These are phyloP conservation scores for Lablab purpureus DNA, from an alignment of 306 rosid species.

Conservation along the genomic window DNA sequence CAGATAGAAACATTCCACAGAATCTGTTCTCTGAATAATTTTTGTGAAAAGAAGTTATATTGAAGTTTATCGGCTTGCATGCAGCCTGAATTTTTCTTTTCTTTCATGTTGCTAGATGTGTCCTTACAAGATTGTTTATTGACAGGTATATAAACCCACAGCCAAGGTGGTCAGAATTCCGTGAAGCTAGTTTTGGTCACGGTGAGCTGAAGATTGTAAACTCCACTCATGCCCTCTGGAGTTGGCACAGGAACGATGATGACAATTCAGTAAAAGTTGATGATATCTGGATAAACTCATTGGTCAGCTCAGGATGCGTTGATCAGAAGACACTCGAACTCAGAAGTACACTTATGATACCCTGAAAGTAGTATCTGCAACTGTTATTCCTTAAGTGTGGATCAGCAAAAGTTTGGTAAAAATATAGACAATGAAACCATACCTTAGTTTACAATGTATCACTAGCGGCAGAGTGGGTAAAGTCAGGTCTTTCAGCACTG, in stretches of 20 bases:
- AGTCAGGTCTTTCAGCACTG: slow-evolving; percentile 22
- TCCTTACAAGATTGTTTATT: slow-evolving; percentile 32
- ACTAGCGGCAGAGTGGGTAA: slow-evolving; percentile 17
- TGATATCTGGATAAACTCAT: slow-evolving; percentile 85
- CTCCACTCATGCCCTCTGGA: slow-evolving; percentile 90
- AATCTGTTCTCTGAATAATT: slow-evolving; percentile 25
- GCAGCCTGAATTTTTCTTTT: slow-evolving; percentile 20
- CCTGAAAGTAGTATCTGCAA: slow-evolving; percentile 36
- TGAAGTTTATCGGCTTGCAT: slow-evolving; percentile 22
- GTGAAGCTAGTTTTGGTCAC: slow-evolving; percentile 96
- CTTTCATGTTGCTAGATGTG: background rate
- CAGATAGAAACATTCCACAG: slow-evolving; percentile 17
- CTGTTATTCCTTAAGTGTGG: slow-evolving; percentile 9
- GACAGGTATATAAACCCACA: slow-evolving; percentile 71
- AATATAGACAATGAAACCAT: slow-evolving; percentile 25
- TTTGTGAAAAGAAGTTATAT: background rate
- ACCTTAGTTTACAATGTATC: slow-evolving; percentile 5
- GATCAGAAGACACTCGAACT: slow-evolving; percentile 58
- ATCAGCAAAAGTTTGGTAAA: background rate
- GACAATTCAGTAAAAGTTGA: slow-evolving; percentile 89
- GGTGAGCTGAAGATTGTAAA: slow-evolving; percentile 83
- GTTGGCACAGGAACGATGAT: slow-evolving; percentile 97
- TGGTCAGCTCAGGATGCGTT: slow-evolving; percentile 70
- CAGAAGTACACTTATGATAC: slow-evolving; percentile 58
- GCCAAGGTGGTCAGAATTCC: slow-evolving; percentile 90